These are phyloP conservation scores for Hemileia vastatrix DNA, from an alignment of 1,284 basidiomycete genomes.

Conservation along the genomic window DNA sequence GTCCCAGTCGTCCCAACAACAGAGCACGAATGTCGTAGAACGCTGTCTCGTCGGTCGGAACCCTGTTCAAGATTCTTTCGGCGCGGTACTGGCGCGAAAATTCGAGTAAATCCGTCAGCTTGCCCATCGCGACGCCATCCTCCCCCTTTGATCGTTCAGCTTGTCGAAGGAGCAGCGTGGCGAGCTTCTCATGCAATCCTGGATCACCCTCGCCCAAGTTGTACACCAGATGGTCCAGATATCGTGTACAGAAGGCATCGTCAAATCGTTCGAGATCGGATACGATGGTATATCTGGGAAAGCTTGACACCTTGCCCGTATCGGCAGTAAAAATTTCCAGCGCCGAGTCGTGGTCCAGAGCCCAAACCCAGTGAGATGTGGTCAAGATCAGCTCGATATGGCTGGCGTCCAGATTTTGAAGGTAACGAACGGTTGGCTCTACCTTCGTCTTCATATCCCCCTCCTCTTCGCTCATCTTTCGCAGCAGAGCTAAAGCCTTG, in stretches of 20 bases:
- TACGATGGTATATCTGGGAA: slow-evolving; percentile 60
- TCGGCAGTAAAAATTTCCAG: slow-evolving; percentile 88
- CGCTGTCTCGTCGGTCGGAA: slow-evolving; percentile 68
- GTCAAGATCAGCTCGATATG: slow-evolving; percentile 69
- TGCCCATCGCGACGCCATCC: too few species aligned
- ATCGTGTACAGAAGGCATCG: slow-evolving; percentile 53
- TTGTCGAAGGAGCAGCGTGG: slow-evolving; percentile 13
- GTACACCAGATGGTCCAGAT: slow-evolving; percentile 76
- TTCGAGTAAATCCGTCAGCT: slow-evolving; percentile 58
- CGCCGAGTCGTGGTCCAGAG: slow-evolving; percentile 50
- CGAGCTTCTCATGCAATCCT: slow-evolving; percentile 76
- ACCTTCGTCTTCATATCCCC: slow-evolving; percentile 68
- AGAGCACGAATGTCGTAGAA: slow-evolving; percentile 81
- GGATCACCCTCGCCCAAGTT: slow-evolving; percentile 60
- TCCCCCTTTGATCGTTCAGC: not conserved
- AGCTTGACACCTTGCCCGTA: slow-evolving; percentile 59
- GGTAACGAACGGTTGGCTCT: slow-evolving; percentile 72
- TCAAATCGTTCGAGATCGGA: slow-evolving; percentile 58
- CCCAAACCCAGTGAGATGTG: slow-evolving; percentile 71
- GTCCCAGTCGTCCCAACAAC: slow-evolving; percentile 74
- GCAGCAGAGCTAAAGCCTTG: slow-evolving; percentile 71
- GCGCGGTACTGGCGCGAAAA: slow-evolving; percentile 64
- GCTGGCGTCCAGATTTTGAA: slow-evolving; percentile 77
- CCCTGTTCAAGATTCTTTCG: slow-evolving; percentile 64
- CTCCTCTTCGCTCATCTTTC: slow-evolving; percentile 66